A percentile compares a stretch with the other conserved stretches of the same genome.
phyloP scores from a whole-genome alignment of 495 filamentous ascomycete genomes.

The Neurospora sp. region DNA sequence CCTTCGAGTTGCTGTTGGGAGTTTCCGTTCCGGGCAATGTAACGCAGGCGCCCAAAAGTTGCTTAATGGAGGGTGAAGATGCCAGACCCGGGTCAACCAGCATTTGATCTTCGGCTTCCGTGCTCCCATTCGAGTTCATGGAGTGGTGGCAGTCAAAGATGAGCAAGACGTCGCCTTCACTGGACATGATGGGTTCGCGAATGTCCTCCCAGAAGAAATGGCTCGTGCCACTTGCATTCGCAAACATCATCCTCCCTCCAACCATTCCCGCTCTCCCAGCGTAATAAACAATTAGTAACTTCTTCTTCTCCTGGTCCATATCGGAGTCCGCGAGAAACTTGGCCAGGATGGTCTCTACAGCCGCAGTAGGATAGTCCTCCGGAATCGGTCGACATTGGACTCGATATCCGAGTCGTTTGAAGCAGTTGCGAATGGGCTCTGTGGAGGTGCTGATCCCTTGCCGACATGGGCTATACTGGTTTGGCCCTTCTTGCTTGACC shows the following conservation, averaged over 20 bases:
- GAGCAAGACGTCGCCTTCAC: constrained; percentile 13
- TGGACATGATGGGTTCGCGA: constrained; percentile 17
- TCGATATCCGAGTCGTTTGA: constrained; percentile 16
- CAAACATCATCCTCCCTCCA: constrained; percentile 16
- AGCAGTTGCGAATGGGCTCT: constrained; percentile 10
- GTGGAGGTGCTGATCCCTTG: constrained; percentile 6
- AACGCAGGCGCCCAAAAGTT: constrained; percentile 17
- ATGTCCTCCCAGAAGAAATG: constrained; percentile 23
- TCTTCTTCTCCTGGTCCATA: not conserved
- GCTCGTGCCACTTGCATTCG: constrained; percentile 1
- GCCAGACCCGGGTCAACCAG: constrained; percentile 10
- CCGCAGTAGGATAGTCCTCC: constrained; percentile 16
- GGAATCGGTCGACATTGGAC: constrained; percentile 19
- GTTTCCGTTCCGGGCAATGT: not conserved
- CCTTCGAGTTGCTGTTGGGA: not conserved
- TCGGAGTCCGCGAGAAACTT: constrained; percentile 8
- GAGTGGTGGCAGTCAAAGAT: constrained; percentile 16
- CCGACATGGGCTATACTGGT: not conserved
- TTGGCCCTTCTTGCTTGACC: constrained; percentile 7
- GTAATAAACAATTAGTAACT: constrained; percentile 18
- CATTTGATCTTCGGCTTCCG: constrained; percentile 1
- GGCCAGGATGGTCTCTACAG: constrained; percentile 18
- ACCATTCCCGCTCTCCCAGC: constrained; percentile 13
- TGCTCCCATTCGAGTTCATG: not conserved
- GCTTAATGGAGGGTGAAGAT: constrained; percentile 10